Percentiles rank a stretch among this genome's conserved stretches.
These are phyloP conservation scores for Xylariales sp. DNA, from an alignment of 2,329 filamentous ascomycete species.

Conservation along the genomic window DNA sequence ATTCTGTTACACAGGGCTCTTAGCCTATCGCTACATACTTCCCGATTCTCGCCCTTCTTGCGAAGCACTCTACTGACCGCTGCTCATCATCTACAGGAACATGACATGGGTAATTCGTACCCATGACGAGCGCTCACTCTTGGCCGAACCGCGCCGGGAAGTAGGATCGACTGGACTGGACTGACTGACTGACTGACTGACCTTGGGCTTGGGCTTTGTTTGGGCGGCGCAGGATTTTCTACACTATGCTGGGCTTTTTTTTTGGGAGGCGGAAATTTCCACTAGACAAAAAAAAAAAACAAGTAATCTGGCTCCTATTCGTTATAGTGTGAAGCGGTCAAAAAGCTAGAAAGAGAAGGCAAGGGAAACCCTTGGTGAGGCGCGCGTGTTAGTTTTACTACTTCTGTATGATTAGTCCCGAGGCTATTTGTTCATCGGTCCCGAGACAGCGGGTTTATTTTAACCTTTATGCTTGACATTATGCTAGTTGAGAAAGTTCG, in stretches of 20 bases:
- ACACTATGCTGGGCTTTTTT: neutral
- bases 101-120: constrained; percentile 73
- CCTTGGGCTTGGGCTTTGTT: neutral
- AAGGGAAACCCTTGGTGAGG: neutral
- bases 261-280: neutral
- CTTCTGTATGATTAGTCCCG: constrained; percentile 1
- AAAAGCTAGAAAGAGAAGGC: constrained; percentile 2
- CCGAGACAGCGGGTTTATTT: neutral
- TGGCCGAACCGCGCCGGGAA: neutral
- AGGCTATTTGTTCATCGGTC: neutral
- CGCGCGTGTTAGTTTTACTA: neutral
- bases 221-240: constrained; percentile 6
- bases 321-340: neutral
- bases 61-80: constrained; percentile 24
- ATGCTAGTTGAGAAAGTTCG: no score
- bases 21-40: constrained; percentile 32
- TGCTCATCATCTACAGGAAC: constrained; percentile 61
- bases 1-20: constrained; percentile 1
- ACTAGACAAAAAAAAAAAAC: neutral
- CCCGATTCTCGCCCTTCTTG: constrained; percentile 16
- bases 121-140: constrained; percentile 48
- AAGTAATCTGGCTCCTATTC: neutral
- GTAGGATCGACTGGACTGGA: neutral
- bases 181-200: no score
- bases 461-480: neutral